Base-by-base conservation (phyloP, 2,329 filamentous ascomycete species). In the Aspergillus tanneri region DNA sequence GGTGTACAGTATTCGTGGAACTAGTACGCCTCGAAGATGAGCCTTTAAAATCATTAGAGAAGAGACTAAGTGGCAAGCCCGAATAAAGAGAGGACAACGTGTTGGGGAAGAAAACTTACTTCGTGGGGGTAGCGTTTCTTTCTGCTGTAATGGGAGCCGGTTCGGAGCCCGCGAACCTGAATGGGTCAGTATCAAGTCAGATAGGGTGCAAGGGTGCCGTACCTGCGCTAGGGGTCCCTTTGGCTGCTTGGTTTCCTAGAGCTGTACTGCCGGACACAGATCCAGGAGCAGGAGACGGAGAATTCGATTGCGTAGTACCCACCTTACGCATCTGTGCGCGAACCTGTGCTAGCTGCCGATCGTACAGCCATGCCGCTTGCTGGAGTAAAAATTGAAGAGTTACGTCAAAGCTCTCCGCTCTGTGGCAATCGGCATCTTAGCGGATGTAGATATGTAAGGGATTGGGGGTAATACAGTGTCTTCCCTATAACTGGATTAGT, bases 341-440 rank as follows among this genome's bases (percentile, higher is more conserved):
- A 39, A 97, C 88, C 66, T 96, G 90, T 0, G 88, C 88, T 22
- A 95, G 81, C 72, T 97, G 90, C 43, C 88, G 81, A 66, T 97
- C 91, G 64, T 93, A 96, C 5, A 97, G 81, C 81, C 90, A 96
- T 68, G 90, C 90, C 54, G 90, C 90, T 71, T 99, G 90, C 66
- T 96, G 89, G 12, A 96, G 81, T 24, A 99, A 79, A 63, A 97
- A 97, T 32, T 90, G 81, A 49, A 95, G 83, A 21, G 88, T 86
- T 16, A 96, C 92, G 54, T 91, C 81, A 70, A 96, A 96, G 37
- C 82, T 78, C 43, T 81, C 77, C 38, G 88, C 89, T 64, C 86
- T 87, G 27, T 50, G 7, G 6, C 9, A 2, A 37, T 45, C 40
- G n/a, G 23, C 9, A 10, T 11, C 27, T 43, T 27, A 41, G 30